Conservation (phyloP, 352 stramenopile species). For the Pythium dissimile region DNA sequence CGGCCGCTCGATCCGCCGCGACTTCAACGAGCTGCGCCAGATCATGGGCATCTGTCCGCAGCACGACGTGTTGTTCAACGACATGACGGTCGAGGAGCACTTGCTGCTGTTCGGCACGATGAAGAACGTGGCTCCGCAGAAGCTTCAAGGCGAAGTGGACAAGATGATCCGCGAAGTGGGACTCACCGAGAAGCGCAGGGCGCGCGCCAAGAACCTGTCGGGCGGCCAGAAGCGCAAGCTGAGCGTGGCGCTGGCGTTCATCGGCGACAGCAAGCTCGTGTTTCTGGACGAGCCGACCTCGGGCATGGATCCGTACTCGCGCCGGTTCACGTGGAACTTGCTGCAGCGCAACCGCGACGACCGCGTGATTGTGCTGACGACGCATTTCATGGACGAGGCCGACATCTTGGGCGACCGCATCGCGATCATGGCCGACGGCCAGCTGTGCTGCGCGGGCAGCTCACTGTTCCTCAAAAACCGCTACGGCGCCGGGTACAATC, state of each 20-base stretch:
- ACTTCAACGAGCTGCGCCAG: conserved; percentile 89
- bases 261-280: conserved; percentile 90
- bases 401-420: conserved; percentile 77
- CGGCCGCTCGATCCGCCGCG: conserved; percentile 58
- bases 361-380: conserved; percentile 81
- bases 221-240: conserved; percentile 96
- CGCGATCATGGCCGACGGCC: conserved; percentile 92
- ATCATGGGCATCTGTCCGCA: conserved; percentile 96
- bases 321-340: conserved; percentile 94
- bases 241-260: conserved; percentile 93
- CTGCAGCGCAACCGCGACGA: conserved; percentile 78
- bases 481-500: conserved; percentile 90
- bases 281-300: conserved; percentile 93
- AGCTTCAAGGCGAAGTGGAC: conserved; percentile 29
- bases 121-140: conserved; percentile 65
- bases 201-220: conserved; percentile 61
- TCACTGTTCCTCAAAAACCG: conserved; percentile 93
- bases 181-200: conserved; percentile 85
- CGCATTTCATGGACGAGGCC: conserved; percentile 88
- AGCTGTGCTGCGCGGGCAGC: conserved; percentile 80
- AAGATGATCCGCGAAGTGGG: conserved; percentile 79
- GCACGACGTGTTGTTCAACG: conserved; percentile 94
- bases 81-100: conserved; percentile 95
- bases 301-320: conserved; percentile 95
- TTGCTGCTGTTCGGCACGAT: conserved; percentile 91